Conservation (phyloP, 441 rosid genomes). For the Melianthus villosus region DNA sequence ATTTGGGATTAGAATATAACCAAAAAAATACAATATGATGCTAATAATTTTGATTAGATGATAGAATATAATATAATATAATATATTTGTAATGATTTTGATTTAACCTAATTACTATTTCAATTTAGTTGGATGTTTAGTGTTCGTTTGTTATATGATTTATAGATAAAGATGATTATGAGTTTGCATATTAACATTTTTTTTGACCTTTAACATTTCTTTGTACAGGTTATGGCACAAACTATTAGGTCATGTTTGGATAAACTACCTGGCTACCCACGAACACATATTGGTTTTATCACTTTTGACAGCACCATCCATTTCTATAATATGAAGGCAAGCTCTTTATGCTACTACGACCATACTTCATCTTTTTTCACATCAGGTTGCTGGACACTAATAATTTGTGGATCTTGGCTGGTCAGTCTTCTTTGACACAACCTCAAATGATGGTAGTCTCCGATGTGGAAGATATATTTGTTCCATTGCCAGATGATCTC, state of each 20-base stretch:
- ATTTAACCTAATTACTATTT: no score
- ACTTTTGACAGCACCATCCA: conserved; percentile 96
- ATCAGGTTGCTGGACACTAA: conserved; percentile 5
- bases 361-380: not conserved
- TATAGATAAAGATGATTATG: no score
- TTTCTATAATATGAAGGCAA: conserved; percentile 95
- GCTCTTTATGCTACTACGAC: conserved; percentile 8
- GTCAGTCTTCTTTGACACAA: conserved; percentile 92
- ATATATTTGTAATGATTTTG: no score
- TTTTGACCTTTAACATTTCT: no score
- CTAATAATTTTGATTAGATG: no score
- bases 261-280: conserved; percentile 83
- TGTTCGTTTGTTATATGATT: no score
- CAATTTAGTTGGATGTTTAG: no score
- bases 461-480: conserved; percentile 83
- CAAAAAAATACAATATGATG: no score
- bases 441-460: conserved; percentile 99
- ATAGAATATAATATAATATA: no score
- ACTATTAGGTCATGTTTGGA: conserved; percentile 91
- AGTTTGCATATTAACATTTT: no score
- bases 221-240: conserved; percentile 68
- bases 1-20: no score
- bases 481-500: conserved; percentile 94
- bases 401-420: conserved; percentile 15
- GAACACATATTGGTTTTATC: conserved; percentile 96